Conservation (phyloP, 2,329 filamentous ascomycete genomes). For the Neonectria neomacrospora region DNA sequence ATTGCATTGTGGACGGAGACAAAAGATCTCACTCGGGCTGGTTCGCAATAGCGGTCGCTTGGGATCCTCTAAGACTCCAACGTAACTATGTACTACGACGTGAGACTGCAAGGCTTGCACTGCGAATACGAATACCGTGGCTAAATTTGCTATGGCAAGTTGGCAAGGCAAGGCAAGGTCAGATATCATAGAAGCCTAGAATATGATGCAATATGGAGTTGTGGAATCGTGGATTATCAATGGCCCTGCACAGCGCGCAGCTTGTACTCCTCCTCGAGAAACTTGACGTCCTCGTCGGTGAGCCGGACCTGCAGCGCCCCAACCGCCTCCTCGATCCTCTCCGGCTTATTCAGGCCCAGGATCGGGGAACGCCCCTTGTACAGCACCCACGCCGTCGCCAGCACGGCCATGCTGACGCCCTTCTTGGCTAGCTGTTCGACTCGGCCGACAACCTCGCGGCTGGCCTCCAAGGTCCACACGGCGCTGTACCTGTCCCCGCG, state of each 20-base stretch:
- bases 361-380: conserved; percentile 67
- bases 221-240: conserved; percentile 19
- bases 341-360: conserved; percentile 67
- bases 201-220: conserved; percentile 7
- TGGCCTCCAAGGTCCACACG: conserved; percentile 34
- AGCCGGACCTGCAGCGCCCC: conserved; percentile 58
- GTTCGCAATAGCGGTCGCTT: neutral
- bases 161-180: conserved; percentile 7
- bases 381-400: conserved; percentile 72
- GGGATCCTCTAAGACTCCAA: neutral
- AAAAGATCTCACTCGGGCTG: neutral
- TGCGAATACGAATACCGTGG: conserved; percentile 1
- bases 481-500: conserved; percentile 23
- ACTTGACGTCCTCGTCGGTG: conserved; percentile 67
- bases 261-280: conserved; percentile 70
- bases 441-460: conserved; percentile 43
- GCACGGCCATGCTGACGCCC: conserved; percentile 69
- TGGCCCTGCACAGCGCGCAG: conserved; percentile 57
- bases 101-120: conserved; percentile 10
- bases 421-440: conserved; percentile 66
- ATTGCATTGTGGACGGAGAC: neutral
- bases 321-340: conserved; percentile 70
- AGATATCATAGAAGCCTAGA: neutral
- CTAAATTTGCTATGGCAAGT: conserved; percentile 14
- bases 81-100: neutral